Evolutionary conservation across 441 rosid species (phyloP), one percentile per base, ranked within the genome.

Genomic region (Raphanus hybrid): DNA sequence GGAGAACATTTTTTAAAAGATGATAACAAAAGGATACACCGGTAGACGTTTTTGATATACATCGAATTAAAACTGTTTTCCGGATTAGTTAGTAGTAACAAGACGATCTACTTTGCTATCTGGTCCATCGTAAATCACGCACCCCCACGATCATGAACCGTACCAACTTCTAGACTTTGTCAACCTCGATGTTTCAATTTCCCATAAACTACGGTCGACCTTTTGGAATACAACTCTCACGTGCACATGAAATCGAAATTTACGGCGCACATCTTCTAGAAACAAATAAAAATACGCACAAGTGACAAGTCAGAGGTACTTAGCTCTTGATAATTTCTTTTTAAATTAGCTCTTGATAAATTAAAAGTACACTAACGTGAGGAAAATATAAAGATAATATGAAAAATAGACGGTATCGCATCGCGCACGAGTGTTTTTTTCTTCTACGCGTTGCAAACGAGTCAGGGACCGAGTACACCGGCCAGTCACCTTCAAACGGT

Each of bases 141-240:
- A 78, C 43, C 62, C 70, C 75, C 39, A 78, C 15, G 78, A 78
- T 64, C 75, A 78, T 74, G 81, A 78, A 74, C 78, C 71, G 34
- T 74, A 67, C 54, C 45, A 54, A 68, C 70, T 69, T 74, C 50
- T 79, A 64, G 72, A 20, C 54, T 20, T 26, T 55, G 61, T 54
- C 59, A 54, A 54, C 59, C 60, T 14, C 64, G 57, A 66, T 23
- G 16, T 16, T 23, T 71, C 62, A 12, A 5, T 43, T 43, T n/a
- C 52, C 75, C 71, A 64, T 26, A 77, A 7, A 20, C 16, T 16
- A 37, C 39, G 80, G 84, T 82, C 80, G 50, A 29, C 58, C n/a
- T 57, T 77, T 69, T 70, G 3, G 79, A 72, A 73, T 67, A 78
- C 84, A 82, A 15, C 39, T 70, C 73, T 54, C 84, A 80, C 82